These are phyloP conservation scores for Crucibulum laeve DNA, from an alignment of 768 basidiomycete genomes.

Conservation along the genomic window DNA sequence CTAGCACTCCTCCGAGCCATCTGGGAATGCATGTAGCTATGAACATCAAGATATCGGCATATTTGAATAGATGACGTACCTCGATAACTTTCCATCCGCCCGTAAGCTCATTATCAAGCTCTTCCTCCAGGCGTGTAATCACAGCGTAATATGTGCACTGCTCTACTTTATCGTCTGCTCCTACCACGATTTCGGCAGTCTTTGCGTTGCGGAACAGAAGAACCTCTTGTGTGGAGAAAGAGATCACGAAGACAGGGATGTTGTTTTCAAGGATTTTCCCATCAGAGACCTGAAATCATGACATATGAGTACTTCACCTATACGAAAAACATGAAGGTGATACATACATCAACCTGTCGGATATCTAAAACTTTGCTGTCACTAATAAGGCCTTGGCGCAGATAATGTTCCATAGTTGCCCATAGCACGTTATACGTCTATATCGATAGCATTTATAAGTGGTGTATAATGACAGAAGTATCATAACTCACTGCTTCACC, in stretches of 20 bases:
- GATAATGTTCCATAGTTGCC: conserved; percentile 95
- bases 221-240: conserved; percentile 92
- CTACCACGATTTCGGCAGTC: conserved; percentile 82
- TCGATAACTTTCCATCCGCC: conserved; percentile 98
- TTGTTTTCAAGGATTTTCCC: conserved; percentile 90
- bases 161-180: conserved; percentile 87
- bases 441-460: neutral
- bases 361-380: conserved; percentile 96
- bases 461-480: conserved; percentile 6
- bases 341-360: conserved; percentile 91
- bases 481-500: conserved; percentile 77
- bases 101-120: conserved; percentile 88
- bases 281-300: conserved; percentile 57
- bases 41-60: neutral
- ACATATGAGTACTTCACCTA: neutral
- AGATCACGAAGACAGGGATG: conserved; percentile 86
- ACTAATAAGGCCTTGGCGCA: conserved; percentile 84
- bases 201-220: conserved; percentile 87
- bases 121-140: conserved; percentile 82
- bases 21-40: conserved; percentile 13
- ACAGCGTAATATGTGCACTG: conserved; percentile 93
- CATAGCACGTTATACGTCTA: conserved; percentile 98
- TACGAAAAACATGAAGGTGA: neutral
- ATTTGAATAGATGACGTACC: conserved; percentile 40
- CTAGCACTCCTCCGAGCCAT: conserved; percentile 43